A percentile compares a stretch with the other conserved stretches of the same genome.
phyloP scores from a whole-genome alignment of 2,329 filamentous ascomycete genomes.

The Aspergillus versicolor region DNA sequence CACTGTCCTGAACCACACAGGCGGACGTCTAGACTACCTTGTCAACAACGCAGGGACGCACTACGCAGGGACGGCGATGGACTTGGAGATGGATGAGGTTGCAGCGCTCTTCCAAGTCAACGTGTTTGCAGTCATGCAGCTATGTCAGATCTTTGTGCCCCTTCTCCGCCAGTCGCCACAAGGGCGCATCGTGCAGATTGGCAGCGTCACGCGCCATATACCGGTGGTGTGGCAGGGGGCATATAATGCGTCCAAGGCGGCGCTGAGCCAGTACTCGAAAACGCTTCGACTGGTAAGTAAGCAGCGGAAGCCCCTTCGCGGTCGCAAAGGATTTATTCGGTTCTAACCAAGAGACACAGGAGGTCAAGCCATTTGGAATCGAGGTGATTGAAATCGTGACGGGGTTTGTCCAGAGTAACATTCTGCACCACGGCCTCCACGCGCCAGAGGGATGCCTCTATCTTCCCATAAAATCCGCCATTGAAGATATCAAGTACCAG shows the following conservation, averaged over 20 bases:
- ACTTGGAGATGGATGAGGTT: neutral
- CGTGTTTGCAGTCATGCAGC: conserved; percentile 14
- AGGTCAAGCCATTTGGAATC: neutral
- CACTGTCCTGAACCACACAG: neutral
- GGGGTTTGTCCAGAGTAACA: conserved; percentile 5
- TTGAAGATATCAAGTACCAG: conserved; percentile 17
- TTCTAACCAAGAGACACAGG: neutral
- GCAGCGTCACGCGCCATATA: conserved; percentile 16
- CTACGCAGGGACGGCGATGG: conserved; percentile 1
- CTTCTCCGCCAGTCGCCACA: conserved; percentile 14
- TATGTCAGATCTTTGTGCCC: conserved; percentile 17
- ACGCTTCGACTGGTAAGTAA: conserved; percentile 1
- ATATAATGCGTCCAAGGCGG: conserved; percentile 7
- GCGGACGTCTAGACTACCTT: conserved; percentile 11
- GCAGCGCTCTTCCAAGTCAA: conserved; percentile 1
- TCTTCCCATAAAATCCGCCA: neutral
- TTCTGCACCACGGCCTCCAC: neutral
- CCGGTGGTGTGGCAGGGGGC: neutral
- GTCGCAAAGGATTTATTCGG: no score
- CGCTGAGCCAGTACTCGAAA: conserved; percentile 1
- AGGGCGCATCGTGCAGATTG: conserved; percentile 20
- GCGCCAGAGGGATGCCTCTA: neutral
- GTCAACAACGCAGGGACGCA: conserved; percentile 15
- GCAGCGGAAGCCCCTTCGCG: no score
- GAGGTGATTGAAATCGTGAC: conserved; percentile 3